Evolutionary conservation across 2,329 filamentous ascomycete species (phyloP).

Genomic region (Paramyrothecium sp.): DNA sequence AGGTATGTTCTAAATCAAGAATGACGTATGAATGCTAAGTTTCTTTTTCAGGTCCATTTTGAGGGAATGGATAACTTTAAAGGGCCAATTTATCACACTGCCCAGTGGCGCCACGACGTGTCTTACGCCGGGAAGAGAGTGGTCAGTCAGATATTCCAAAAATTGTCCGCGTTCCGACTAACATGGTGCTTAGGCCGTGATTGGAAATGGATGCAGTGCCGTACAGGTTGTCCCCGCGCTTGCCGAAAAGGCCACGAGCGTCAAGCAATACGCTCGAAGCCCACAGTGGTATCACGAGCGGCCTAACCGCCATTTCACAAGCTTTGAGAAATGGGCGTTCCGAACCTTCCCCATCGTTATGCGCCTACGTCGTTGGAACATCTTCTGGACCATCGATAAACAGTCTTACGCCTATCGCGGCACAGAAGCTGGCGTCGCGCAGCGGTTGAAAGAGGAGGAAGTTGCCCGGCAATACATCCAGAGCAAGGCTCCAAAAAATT

Average conservation of each 20-base stretch:
- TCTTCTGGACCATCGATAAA: constrained; percentile 5
- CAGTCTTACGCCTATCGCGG: constrained; percentile 1
- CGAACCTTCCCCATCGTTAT: constrained; percentile 1
- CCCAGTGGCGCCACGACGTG: constrained; percentile 2
- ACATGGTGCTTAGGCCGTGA: constrained; percentile 3
- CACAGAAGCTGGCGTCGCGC: neutral
- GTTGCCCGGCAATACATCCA: constrained; percentile 5
- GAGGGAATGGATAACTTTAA: constrained; percentile 5
- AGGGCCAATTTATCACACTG: constrained; percentile 6
- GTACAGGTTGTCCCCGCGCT: constrained; percentile 5
- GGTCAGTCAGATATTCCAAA: neutral
- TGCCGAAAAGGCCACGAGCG: neutral
- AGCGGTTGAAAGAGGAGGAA: neutral
- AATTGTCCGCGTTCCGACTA: neutral
- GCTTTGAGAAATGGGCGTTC: constrained; percentile 1
- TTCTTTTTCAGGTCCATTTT: constrained; percentile 4
- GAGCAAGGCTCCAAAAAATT: constrained; percentile 16
- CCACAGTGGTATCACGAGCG: constrained; percentile 10
- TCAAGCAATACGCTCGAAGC: constrained; percentile 7
- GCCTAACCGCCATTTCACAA: constrained; percentile 2
- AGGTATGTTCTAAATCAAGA: no score
- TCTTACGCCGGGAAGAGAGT: constrained; percentile 5
- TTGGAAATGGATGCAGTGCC: constrained; percentile 7
- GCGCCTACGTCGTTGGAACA: neutral
- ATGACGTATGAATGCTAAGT: neutral